phyloP scores from a whole-genome alignment of 768 basidiomycete species.

The Mycena venus region DNA sequence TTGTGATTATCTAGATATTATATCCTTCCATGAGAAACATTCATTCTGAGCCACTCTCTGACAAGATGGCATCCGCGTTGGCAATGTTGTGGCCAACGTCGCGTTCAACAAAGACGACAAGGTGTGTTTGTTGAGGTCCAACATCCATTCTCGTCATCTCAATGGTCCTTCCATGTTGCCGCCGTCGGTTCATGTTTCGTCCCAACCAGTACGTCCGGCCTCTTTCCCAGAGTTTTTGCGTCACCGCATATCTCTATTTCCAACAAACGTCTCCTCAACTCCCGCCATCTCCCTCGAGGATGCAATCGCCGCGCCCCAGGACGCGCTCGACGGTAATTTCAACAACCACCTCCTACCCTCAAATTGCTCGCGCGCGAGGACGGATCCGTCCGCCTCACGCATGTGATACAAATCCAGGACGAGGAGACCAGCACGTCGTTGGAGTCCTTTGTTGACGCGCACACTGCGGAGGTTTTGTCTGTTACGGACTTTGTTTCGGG shows the following conservation, averaged over 20 bases:
- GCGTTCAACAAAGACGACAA: slow-evolving; percentile 56
- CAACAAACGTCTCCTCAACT: slow-evolving; percentile 30
- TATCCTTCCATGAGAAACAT: too few species aligned
- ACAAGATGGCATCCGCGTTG: slow-evolving; percentile 48
- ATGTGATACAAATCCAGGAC: slow-evolving; percentile 40
- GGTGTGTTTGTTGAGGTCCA: slow-evolving; percentile 35
- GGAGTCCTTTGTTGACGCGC: slow-evolving; percentile 63
- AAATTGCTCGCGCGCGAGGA: slow-evolving; percentile 51
- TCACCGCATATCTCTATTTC: neutral
- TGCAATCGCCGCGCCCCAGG: slow-evolving; percentile 47
- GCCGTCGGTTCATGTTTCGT: slow-evolving; percentile 63
- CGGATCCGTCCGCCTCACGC: slow-evolving; percentile 44
- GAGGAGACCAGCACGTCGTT: slow-evolving; percentile 51
- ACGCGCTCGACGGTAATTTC: slow-evolving; percentile 41
- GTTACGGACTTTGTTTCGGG: slow-evolving; percentile 61
- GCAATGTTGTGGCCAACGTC: slow-evolving; percentile 59
- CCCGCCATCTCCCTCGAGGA: slow-evolving; percentile 44
- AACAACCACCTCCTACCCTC: slow-evolving; percentile 45
- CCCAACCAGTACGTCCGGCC: slow-evolving; percentile 48
- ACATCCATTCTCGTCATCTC: too few species aligned
- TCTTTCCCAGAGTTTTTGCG: neutral
- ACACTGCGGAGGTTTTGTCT: slow-evolving; percentile 53
- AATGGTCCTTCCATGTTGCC: slow-evolving; percentile 39
- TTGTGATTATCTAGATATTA: slow-evolving; percentile 1
- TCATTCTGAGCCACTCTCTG: too few species aligned